A percentile compares a stretch with the other conserved stretches of the same genome.
Evolutionary conservation across 2,329 filamentous ascomycete species (phyloP).

Genomic region (Verticillium dahliae): DNA sequence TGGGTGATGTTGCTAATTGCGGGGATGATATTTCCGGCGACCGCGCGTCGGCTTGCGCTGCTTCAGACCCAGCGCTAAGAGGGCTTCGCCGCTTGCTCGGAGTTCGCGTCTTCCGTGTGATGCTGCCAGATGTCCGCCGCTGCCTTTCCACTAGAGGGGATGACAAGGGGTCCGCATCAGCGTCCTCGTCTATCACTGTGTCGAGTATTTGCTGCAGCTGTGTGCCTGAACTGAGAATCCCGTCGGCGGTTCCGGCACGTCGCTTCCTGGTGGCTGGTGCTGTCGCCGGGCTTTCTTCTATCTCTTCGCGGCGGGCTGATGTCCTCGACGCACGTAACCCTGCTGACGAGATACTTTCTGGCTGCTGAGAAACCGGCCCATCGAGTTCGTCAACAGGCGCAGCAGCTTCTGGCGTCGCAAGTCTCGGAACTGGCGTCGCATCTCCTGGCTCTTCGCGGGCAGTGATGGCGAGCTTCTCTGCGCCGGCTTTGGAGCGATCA

Average conservation of each 20-base stretch:
- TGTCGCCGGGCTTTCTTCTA: constrained; percentile 45
- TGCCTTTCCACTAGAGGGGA: constrained; percentile 38
- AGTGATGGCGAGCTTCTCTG: neutral
- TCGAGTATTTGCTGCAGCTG: constrained; percentile 34
- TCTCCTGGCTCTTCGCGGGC: neutral
- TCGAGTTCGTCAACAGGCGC: neutral
- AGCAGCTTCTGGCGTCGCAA: neutral
- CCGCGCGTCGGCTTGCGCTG: constrained; percentile 25
- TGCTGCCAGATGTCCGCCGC: constrained; percentile 24
- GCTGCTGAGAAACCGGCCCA: neutral
- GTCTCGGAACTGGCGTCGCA: neutral
- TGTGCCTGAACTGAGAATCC: constrained; percentile 29
- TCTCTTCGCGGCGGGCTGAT: constrained; percentile 27
- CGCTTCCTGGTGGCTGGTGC: constrained; percentile 51
- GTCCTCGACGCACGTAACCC: constrained; percentile 4
- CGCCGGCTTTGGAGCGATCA: constrained; percentile 6
- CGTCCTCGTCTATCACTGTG: constrained; percentile 18
- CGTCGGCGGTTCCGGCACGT: constrained; percentile 28
- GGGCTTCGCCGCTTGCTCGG: constrained; percentile 14
- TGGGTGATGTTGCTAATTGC: neutral
- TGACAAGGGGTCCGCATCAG: constrained; percentile 20
- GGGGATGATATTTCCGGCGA: neutral
- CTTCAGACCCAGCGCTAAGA: constrained; percentile 11
- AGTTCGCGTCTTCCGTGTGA: constrained; percentile 22
- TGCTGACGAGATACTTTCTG: neutral